Evolutionary conservation across 208 protist genomes (phyloP).

Genomic region (Perkinsela sp.): DNA sequence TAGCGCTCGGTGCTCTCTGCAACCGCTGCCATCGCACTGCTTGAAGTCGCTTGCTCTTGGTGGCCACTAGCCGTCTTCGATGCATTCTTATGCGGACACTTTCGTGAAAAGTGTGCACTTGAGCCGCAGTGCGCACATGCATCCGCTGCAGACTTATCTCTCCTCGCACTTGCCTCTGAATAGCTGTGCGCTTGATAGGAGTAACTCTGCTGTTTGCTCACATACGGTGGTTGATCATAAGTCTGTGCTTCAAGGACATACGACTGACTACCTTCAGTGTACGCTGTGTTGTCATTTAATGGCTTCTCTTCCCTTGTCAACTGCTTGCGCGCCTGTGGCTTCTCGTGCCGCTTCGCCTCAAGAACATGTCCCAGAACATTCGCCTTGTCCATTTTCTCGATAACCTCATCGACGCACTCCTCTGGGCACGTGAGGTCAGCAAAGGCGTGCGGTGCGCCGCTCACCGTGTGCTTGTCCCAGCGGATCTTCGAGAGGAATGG

Average conservation of each 20-base stretch:
- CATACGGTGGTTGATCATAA: not conserved
- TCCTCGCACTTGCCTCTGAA: not conserved
- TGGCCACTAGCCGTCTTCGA: too few species aligned
- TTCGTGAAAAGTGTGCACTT: not conserved
- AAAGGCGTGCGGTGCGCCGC: not conserved
- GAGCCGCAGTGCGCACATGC: not conserved
- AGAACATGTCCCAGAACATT: not conserved
- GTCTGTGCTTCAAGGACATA: not conserved
- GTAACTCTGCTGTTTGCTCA: not conserved
- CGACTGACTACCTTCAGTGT: not conserved
- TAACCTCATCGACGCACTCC: not conserved
- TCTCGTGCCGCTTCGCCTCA: not conserved
- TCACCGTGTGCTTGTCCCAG: not conserved
- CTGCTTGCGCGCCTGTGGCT: too few species aligned
- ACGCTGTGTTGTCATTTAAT: not conserved
- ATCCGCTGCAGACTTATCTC: not conserved
- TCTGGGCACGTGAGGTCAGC: not conserved
- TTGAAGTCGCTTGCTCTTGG: too few species aligned
- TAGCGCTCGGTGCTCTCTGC: too few species aligned
- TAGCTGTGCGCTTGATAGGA: not conserved
- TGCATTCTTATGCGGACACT: not conserved
- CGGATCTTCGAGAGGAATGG: not conserved
- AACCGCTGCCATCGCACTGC: too few species aligned
- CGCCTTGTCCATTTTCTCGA: not conserved
- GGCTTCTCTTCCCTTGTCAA: not conserved